Conservation (phyloP, 176 grass and related monocot genomes). For the Carex parvula region DNA sequence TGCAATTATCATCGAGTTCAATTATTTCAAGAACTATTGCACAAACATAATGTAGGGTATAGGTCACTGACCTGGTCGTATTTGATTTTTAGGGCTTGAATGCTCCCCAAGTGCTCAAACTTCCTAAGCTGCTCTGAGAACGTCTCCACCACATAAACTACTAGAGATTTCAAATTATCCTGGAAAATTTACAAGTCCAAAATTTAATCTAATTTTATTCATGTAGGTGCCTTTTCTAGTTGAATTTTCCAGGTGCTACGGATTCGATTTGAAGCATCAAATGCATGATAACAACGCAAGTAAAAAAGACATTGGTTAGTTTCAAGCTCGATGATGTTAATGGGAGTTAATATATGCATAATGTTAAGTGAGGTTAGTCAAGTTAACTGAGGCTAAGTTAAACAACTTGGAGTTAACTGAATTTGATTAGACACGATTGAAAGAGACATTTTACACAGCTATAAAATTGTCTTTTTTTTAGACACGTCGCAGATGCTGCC, state of each 20-base stretch:
- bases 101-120: constrained; percentile 55
- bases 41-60: not conserved
- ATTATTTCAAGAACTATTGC: not conserved
- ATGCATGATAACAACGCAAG: constrained; percentile 2
- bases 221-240: not conserved
- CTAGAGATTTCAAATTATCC: constrained; percentile 65
- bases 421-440: not conserved
- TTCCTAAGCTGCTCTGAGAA: constrained; percentile 60
- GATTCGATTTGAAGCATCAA: not conserved
- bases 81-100: constrained; percentile 63
- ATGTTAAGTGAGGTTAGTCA: not conserved
- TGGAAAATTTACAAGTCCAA: constrained; percentile 30
- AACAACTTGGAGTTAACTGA: not conserved
- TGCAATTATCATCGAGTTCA: not conserved
- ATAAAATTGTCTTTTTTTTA: not conserved
- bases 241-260: not conserved
- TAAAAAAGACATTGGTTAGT: not conserved
- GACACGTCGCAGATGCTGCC: too few species aligned
- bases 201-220: not conserved
- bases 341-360: not conserved
- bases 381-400: not conserved
- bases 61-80: constrained; percentile 56
- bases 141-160: constrained; percentile 51
- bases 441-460: not conserved
- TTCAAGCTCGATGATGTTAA: not conserved